Evolutionary conservation across 306 rosid species (phyloP).

Genomic region (Cucurbita pepo): DNA sequence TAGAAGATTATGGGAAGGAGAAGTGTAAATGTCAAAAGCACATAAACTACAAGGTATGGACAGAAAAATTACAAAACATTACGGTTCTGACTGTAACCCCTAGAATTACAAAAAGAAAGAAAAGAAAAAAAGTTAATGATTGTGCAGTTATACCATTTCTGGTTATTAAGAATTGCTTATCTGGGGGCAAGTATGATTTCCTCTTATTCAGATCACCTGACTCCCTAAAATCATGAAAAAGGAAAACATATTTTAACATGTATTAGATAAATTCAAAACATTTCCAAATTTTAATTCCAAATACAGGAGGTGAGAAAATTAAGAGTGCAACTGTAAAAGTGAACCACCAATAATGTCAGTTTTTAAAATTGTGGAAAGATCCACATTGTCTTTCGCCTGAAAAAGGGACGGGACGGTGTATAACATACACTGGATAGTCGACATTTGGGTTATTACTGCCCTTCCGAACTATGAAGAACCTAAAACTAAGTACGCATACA

Average conservation of each 20-base stretch:
- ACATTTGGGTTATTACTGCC: not conserved
- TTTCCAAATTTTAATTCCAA: no score
- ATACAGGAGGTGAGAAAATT: not conserved
- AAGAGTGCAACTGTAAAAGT: not conserved
- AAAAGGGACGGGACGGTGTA: not conserved
- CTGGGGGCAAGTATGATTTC: constrained; percentile 72
- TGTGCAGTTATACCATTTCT: constrained; percentile 52
- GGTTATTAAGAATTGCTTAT: constrained; percentile 78
- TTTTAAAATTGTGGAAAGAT: not conserved
- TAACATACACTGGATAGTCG: not conserved
- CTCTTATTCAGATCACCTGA: constrained; percentile 85
- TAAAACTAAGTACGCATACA: no score
- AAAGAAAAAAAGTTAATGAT: not conserved
- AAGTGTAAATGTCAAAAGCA: not conserved
- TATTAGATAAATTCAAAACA: not conserved
- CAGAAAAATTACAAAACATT: not conserved
- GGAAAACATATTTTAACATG: not conserved
- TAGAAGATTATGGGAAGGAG: not conserved
- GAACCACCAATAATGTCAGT: not conserved
- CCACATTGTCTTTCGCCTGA: not conserved
- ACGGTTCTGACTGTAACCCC: not conserved
- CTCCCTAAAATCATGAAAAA: constrained; percentile 44
- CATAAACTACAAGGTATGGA: not conserved
- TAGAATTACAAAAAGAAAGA: not conserved
- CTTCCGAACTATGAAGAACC: not conserved